Percentiles rank a stretch among this genome's conserved stretches.
Conservation (phyloP, 257 asterid species). For the Solanum bukasovii region DNA sequence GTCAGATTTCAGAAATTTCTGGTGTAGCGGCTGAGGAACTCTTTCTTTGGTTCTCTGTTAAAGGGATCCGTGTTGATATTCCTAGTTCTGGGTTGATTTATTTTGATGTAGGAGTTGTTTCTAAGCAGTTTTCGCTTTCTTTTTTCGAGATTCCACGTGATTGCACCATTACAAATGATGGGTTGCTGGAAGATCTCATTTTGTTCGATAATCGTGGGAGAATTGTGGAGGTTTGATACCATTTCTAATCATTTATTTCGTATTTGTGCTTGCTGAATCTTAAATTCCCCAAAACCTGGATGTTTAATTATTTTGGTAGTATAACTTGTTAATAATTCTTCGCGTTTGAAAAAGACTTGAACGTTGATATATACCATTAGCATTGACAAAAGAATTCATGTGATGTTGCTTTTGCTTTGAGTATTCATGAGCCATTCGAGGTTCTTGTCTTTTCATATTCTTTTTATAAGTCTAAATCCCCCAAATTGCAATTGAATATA, state of each 20-base stretch:
- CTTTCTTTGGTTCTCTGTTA: slow-evolving; percentile 82
- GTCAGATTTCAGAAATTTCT: slow-evolving; percentile 37
- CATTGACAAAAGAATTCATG: not conserved
- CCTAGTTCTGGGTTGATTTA: slow-evolving; percentile 92
- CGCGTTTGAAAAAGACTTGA: not conserved
- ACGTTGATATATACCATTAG: not conserved
- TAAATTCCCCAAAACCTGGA: not conserved
- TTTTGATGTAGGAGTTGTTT: slow-evolving; percentile 74
- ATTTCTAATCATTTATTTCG: not conserved
- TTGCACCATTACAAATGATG: slow-evolving; percentile 27
- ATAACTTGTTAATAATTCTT: not conserved
- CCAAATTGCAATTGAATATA: not conserved
- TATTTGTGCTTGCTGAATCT: not conserved
- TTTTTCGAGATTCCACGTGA: slow-evolving; percentile 76
- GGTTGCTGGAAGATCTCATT: slow-evolving; percentile 7
- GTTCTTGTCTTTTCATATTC: not conserved
- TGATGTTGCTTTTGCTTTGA: not conserved
- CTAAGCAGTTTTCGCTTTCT: slow-evolving; percentile 71
- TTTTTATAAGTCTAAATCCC: not conserved
- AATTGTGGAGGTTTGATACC: slow-evolving; percentile 32
- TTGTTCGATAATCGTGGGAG: slow-evolving; percentile 7
- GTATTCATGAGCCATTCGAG: not conserved
- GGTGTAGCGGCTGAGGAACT: slow-evolving; percentile 78
- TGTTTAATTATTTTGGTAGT: not conserved
- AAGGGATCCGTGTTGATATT: slow-evolving; percentile 58